Conservation (phyloP, 805 yeast species). For the Lachancea quebecensis region DNA sequence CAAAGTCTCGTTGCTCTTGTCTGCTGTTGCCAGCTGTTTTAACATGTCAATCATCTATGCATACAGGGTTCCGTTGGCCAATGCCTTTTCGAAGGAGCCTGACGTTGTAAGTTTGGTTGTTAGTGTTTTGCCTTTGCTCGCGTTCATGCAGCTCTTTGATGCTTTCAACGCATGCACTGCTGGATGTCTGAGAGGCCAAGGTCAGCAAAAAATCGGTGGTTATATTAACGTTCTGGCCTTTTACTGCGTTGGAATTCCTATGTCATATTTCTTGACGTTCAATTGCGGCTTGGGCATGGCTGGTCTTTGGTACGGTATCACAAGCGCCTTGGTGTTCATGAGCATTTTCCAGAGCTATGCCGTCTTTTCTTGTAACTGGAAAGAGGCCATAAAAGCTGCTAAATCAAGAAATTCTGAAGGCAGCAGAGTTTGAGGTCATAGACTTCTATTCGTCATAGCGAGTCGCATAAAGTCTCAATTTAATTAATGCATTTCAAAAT, state of each 20-base stretch:
- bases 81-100: slow-evolving; percentile 54
- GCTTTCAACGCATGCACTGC: slow-evolving; percentile 65
- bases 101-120: slow-evolving; percentile 47
- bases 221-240: slow-evolving; percentile 31
- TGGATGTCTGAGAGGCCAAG: slow-evolving; percentile 74
- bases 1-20: slow-evolving; percentile 37
- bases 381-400: slow-evolving; percentile 24
- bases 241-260: slow-evolving; percentile 54
- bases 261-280: slow-evolving; percentile 49
- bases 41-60: slow-evolving; percentile 42
- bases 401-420: slow-evolving; percentile 24
- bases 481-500: slow-evolving; percentile 1
- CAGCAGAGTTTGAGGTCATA: slow-evolving; percentile 2
- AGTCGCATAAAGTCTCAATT: background rate
- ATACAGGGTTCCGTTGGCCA: slow-evolving; percentile 39
- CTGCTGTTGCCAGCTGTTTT: slow-evolving; percentile 34
- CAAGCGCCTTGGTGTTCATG: slow-evolving; percentile 29
- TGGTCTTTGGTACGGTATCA: slow-evolving; percentile 59
- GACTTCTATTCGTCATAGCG: too few relatives aligned
- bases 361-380: slow-evolving; percentile 31
- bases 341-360: slow-evolving; percentile 31
- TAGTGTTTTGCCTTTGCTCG: slow-evolving; percentile 52
- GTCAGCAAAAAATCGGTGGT: slow-evolving; percentile 40
- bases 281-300: slow-evolving; percentile 41
- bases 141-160: slow-evolving; percentile 65